These are phyloP conservation scores for Fennellomyces sp. DNA, from an alignment of 371 early-diverging fungal species.

Conservation along the genomic window DNA sequence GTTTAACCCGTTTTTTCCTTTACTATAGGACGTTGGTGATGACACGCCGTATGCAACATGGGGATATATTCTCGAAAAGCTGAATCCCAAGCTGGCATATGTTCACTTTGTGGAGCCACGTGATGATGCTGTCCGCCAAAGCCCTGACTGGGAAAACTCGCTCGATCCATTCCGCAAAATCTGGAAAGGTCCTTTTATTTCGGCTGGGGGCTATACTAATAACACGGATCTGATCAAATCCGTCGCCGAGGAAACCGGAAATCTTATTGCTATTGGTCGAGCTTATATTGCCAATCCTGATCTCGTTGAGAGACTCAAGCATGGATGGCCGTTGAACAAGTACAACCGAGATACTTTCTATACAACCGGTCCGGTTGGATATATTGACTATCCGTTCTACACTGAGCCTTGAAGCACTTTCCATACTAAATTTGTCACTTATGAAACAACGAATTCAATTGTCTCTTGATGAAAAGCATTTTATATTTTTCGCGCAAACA, in stretches of 20 bases:
- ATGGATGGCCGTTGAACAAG: slow-evolving; percentile 23
- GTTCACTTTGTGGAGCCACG: slow-evolving; percentile 37
- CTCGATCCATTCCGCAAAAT: slow-evolving; percentile 28
- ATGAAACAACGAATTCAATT: too few species aligned
- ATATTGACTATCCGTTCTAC: slow-evolving; percentile 35
- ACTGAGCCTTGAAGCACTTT: too few species aligned
- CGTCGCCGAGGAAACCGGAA: slow-evolving; percentile 22
- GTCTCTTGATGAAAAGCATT: too few species aligned
- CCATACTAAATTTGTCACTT: too few species aligned
- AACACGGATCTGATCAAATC: slow-evolving; percentile 12
- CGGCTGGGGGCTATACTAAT: slow-evolving; percentile 26
- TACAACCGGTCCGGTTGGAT: slow-evolving; percentile 14
- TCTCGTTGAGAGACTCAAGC: slow-evolving; percentile 24
- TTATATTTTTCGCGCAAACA: too few species aligned
- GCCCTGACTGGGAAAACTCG: slow-evolving; percentile 4
- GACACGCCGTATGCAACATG: slow-evolving; percentile 38
- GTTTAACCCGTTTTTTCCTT: too few species aligned
- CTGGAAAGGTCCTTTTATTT: slow-evolving; percentile 39
- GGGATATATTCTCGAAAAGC: slow-evolving; percentile 20
- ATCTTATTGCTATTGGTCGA: slow-evolving; percentile 34
- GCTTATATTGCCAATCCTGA: slow-evolving; percentile 42
- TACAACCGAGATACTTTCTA: slow-evolving; percentile 32
- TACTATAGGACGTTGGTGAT: slow-evolving; percentile 23
- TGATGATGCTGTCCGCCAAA: slow-evolving; percentile 8
- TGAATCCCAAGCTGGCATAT: slow-evolving; percentile 35